These are phyloP conservation scores for Amanita muscaria DNA, from an alignment of 768 basidiomycete genomes.

Conservation along the genomic window DNA sequence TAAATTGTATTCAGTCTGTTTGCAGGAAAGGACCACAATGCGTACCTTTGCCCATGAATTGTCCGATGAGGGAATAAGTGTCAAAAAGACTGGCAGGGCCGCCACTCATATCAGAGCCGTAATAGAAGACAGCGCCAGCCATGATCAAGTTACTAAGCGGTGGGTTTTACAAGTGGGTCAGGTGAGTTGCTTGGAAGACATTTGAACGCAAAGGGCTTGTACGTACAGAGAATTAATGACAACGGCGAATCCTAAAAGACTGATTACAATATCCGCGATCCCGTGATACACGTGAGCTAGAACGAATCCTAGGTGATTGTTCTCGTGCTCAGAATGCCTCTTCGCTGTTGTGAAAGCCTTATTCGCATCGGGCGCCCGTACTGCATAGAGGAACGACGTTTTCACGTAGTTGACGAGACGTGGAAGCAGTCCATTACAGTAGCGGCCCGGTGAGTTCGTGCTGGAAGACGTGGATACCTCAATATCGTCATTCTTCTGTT, in stretches of 20 bases:
- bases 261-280: slow-evolving; percentile 54
- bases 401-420: slow-evolving; percentile 15
- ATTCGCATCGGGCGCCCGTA: slow-evolving; percentile 29
- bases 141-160: slow-evolving; percentile 64
- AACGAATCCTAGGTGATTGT: slow-evolving; percentile 48
- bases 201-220: background rate
- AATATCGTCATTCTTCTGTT: slow-evolving; percentile 11
- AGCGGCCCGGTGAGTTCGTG: background rate
- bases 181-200: slow-evolving; percentile 1
- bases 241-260: slow-evolving; percentile 77
- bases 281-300: slow-evolving; percentile 58
- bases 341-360: slow-evolving; percentile 26
- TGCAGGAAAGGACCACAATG: slow-evolving; percentile 2
- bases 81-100: slow-evolving; percentile 72
- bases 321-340: slow-evolving; percentile 46
- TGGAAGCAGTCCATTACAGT: background rate
- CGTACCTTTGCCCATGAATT: slow-evolving; percentile 59
- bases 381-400: slow-evolving; percentile 23
- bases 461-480: background rate
- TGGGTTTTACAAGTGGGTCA: slow-evolving; percentile 1
- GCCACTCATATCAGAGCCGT: slow-evolving; percentile 22
- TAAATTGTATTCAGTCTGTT: background rate
- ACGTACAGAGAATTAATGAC: slow-evolving; percentile 78
- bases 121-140: slow-evolving; percentile 75
- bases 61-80: slow-evolving; percentile 66